These are phyloP conservation scores for Xanthoconium purpureum DNA, from an alignment of 768 basidiomycete species.

Conservation along the genomic window DNA sequence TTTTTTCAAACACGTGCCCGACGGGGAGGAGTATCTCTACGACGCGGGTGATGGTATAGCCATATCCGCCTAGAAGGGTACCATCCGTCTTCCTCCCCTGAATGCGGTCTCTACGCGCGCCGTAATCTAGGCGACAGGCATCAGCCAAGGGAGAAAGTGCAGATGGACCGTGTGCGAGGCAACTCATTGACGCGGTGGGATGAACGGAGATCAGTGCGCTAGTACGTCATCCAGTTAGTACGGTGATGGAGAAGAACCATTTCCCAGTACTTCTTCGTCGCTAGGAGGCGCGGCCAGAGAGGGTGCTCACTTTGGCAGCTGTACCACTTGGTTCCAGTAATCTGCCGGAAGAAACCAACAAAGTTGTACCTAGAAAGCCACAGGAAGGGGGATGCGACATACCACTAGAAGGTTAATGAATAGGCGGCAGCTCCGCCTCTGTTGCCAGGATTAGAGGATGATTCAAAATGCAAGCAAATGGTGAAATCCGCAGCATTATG, in stretches of 20 bases:
- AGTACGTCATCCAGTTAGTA: slow-evolving; percentile 17
- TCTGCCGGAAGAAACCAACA: not conserved
- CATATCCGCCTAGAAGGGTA: not conserved
- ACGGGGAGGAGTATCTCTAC: not conserved
- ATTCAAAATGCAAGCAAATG: no score
- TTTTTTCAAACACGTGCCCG: slow-evolving; percentile 5
- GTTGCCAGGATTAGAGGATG: not conserved
- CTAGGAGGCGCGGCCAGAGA: not conserved
- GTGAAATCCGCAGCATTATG: not conserved
- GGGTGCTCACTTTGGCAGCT: slow-evolving; percentile 19
- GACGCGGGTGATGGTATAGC: slow-evolving; percentile 10
- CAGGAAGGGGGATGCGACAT: not conserved
- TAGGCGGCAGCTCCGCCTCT: not conserved
- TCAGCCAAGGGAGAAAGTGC: slow-evolving; percentile 5
- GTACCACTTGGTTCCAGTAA: not conserved
- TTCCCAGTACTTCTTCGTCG: slow-evolving; percentile 1
- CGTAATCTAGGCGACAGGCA: slow-evolving; percentile 8
- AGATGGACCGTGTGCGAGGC: not conserved
- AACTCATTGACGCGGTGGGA: not conserved
- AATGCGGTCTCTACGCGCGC: not conserved
- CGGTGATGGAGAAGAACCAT: slow-evolving; percentile 13
- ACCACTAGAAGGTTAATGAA: not conserved
- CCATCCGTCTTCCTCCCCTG: not conserved
- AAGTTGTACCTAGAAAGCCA: not conserved
- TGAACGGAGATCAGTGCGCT: slow-evolving; percentile 3